Percentiles rank a stretch among this genome's conserved stretches.
Conservation (phyloP, 2,329 filamentous ascomycete genomes). For the Ascochyta rabiei region DNA sequence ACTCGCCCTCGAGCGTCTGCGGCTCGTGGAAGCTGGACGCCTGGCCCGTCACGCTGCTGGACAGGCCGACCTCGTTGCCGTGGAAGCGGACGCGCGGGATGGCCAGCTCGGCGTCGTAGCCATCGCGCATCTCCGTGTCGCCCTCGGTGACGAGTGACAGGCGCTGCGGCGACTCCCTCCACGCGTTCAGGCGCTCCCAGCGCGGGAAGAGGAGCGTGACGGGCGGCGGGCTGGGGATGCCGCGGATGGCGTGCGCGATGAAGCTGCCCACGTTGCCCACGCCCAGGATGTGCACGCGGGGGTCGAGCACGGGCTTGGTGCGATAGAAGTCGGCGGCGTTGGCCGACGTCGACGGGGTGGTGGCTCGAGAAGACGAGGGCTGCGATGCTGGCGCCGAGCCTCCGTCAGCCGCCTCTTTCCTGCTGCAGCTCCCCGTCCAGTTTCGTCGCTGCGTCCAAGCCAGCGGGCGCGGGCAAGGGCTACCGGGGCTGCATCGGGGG, state of each 20-base stretch:
- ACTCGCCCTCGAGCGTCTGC: slow-evolving; percentile 32
- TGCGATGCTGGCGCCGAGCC: background rate
- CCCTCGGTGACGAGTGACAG: slow-evolving; percentile 56
- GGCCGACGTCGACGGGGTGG: background rate
- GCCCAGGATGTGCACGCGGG: slow-evolving; percentile 70
- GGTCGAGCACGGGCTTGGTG: slow-evolving; percentile 32
- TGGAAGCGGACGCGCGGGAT: slow-evolving; percentile 46
- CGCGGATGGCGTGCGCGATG: slow-evolving; percentile 73
- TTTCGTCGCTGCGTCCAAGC: slow-evolving; percentile 41
- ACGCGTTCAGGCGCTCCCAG: slow-evolving; percentile 51
- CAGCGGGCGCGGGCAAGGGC: slow-evolving; percentile 51
- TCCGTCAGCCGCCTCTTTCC: slow-evolving; percentile 18
- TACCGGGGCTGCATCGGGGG: slow-evolving; percentile 52
- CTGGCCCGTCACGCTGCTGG: slow-evolving; percentile 13
- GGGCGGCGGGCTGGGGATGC: slow-evolving; percentile 67
- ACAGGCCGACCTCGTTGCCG: slow-evolving; percentile 41
- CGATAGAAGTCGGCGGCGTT: slow-evolving; percentile 44
- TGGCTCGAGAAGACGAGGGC: background rate
- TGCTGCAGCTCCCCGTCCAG: slow-evolving; percentile 30
- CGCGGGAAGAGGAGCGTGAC: slow-evolving; percentile 81
- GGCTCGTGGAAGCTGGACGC: background rate
- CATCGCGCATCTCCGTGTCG: slow-evolving; percentile 47
- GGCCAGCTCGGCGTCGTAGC: slow-evolving; percentile 55
- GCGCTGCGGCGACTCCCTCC: slow-evolving; percentile 53
- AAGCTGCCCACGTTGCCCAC: slow-evolving; percentile 81